phyloP scores from a whole-genome alignment of 495 filamentous ascomycete genomes.

The Cladorrhinum samala region DNA sequence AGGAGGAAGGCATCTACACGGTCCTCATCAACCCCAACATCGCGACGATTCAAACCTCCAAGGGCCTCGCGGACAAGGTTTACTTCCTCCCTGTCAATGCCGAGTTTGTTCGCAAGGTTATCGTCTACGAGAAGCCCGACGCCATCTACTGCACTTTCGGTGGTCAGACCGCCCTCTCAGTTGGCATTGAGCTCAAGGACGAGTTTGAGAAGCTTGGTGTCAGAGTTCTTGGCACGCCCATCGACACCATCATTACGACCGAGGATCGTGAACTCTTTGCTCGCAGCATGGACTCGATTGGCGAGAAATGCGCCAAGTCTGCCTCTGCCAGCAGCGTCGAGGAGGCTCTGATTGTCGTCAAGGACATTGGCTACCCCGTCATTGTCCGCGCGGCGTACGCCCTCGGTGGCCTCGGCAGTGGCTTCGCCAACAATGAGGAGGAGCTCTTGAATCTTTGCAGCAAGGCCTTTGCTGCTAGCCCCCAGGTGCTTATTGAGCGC shows the following conservation, averaged over 20 bases:
- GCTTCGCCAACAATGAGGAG: slow-evolving; percentile 87
- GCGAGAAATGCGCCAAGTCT: slow-evolving; percentile 96
- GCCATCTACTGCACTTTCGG: slow-evolving; percentile 96
- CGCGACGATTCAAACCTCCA: slow-evolving; percentile 96
- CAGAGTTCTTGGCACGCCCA: slow-evolving; percentile 89
- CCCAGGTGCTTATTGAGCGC: slow-evolving; percentile 91
- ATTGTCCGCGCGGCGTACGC: slow-evolving; percentile 97
- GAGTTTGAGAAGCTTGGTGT: slow-evolving; percentile 89
- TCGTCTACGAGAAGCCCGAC: slow-evolving; percentile 84
- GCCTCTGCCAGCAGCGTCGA: slow-evolving; percentile 82
- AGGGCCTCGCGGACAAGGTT: slow-evolving; percentile 94
- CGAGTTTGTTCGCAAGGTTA: slow-evolving; percentile 96
- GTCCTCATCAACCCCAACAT: slow-evolving; percentile 98
- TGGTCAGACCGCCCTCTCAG: slow-evolving; percentile 88
- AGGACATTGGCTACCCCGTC: slow-evolving; percentile 89
- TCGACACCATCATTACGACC: slow-evolving; percentile 96
- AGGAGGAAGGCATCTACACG: slow-evolving; percentile 90
- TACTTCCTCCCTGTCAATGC: slow-evolving; percentile 97
- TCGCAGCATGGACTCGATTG: slow-evolving; percentile 95
- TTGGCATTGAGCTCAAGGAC: slow-evolving; percentile 93
- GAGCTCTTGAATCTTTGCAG: slow-evolving; percentile 86
- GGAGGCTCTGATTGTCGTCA: slow-evolving; percentile 76
- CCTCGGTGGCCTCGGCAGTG: slow-evolving; percentile 89
- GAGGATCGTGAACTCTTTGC: slow-evolving; percentile 97
- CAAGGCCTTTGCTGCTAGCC: slow-evolving; percentile 89